phyloP scores from a whole-genome alignment of 2,329 filamentous ascomycete genomes.

The Cladosporium halotolerans region DNA sequence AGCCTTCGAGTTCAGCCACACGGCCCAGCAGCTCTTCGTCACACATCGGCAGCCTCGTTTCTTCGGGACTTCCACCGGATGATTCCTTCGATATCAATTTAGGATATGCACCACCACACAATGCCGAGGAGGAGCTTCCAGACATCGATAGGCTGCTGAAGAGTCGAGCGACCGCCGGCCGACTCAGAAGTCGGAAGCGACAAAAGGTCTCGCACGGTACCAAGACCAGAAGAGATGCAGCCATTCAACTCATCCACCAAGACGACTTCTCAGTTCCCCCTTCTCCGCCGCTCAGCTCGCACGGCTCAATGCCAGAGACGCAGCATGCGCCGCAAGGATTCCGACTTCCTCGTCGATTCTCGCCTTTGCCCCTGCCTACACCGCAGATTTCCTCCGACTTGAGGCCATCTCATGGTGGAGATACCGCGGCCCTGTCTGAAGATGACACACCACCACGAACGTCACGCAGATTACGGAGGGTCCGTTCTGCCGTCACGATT shows the following conservation, averaged over 20 bases:
- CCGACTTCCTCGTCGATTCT: slow-evolving; percentile 18
- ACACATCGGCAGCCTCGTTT: slow-evolving; percentile 2
- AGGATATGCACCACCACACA: too few relatives aligned
- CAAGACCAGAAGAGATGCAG: too few relatives aligned
- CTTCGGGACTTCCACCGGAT: slow-evolving; percentile 8
- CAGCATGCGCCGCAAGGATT: slow-evolving; percentile 17
- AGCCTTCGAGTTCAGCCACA: slow-evolving; percentile 3
- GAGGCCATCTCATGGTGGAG: background rate
- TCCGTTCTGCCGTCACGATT: slow-evolving; percentile 5
- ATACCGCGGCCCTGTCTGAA: background rate
- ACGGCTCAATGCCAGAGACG: slow-evolving; percentile 6
- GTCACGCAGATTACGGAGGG: background rate
- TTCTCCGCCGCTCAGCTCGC: slow-evolving; percentile 34
- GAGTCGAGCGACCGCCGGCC: background rate
- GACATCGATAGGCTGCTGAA: background rate
- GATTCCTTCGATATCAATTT: background rate
- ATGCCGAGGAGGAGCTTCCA: background rate
- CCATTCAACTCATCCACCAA: background rate
- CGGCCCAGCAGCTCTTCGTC: background rate
- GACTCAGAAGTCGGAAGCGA: slow-evolving; percentile 10
- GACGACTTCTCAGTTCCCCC: slow-evolving; percentile 35
- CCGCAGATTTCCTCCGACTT: slow-evolving; percentile 27
- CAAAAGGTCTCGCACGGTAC: slow-evolving; percentile 12
- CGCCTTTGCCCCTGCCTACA: slow-evolving; percentile 23
- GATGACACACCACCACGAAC: slow-evolving; percentile 1